Percentiles rank a stretch among this genome's conserved stretches.
Conservation (phyloP, 768 basidiomycete genomes). For the Coprinellus micaceus region DNA sequence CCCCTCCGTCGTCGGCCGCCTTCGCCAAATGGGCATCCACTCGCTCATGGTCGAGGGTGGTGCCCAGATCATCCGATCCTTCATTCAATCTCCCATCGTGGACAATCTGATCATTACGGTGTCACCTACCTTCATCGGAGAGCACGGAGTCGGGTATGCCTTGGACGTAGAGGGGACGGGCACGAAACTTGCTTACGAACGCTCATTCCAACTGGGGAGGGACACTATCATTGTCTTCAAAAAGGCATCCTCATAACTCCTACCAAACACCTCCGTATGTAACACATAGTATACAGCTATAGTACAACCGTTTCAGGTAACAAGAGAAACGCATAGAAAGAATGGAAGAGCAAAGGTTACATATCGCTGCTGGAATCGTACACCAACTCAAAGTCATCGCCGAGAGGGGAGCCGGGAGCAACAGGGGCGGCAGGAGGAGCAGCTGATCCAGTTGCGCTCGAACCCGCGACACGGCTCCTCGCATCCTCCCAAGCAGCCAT, state of each 20-base stretch:
- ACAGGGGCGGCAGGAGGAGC: neutral
- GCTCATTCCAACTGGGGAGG: slow-evolving; percentile 2
- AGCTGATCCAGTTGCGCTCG: neutral
- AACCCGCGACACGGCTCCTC: neutral
- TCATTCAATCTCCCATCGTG: slow-evolving; percentile 48
- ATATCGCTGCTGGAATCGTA: slow-evolving; percentile 3
- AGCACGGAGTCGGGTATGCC: slow-evolving; percentile 58
- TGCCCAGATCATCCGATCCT: slow-evolving; percentile 72
- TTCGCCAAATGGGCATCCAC: slow-evolving; percentile 55
- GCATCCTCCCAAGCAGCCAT: neutral
- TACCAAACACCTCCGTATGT: neutral
- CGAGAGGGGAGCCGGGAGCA: neutral
- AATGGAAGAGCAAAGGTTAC: neutral
- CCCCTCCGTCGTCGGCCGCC: slow-evolving; percentile 28
- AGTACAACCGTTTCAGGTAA: slow-evolving; percentile 4
- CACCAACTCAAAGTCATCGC: slow-evolving; percentile 3
- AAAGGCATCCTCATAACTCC: neutral
- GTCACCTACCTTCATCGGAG: slow-evolving; percentile 81
- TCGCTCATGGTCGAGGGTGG: slow-evolving; percentile 98
- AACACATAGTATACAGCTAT: neutral
- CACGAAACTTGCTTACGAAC: neutral
- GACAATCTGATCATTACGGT: slow-evolving; percentile 82
- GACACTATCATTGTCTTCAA: slow-evolving; percentile 11
- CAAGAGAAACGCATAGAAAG: neutral
- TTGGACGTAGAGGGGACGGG: neutral